These are phyloP conservation scores for Aspergillus sp. DNA, from an alignment of 2,329 filamentous ascomycete genomes.

Conservation along the genomic window DNA sequence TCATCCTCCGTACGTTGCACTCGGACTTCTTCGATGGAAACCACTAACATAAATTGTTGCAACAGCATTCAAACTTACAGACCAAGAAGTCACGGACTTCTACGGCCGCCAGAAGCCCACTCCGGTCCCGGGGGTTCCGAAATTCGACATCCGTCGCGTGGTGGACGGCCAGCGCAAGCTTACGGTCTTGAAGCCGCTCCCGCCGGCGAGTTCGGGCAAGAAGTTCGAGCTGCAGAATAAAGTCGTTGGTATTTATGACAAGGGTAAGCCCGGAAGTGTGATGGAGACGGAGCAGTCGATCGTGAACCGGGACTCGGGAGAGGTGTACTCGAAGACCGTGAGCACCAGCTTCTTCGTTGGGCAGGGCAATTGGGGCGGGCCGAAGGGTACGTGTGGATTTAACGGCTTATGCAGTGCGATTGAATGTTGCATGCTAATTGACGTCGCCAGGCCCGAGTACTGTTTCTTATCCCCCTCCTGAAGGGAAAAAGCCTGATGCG, in stretches of 20 bases:
- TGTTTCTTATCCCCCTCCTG: conserved; percentile 66
- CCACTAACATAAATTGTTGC: conserved; percentile 27
- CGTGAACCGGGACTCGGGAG: conserved; percentile 58
- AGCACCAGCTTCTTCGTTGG: conserved; percentile 70
- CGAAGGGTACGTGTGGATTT: conserved; percentile 54
- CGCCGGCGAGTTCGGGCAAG: conserved; percentile 58
- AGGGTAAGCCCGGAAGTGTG: conserved; percentile 73
- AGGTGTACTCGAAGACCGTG: conserved; percentile 61
- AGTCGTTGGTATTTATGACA: conserved; percentile 80
- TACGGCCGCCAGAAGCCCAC: conserved; percentile 59
- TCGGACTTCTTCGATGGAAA: not conserved
- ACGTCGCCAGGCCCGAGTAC: conserved; percentile 52
- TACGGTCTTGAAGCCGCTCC: conserved; percentile 66
- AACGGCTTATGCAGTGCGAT: too few relatives aligned
- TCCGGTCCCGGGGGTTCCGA: conserved; percentile 65
- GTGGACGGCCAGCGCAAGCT: conserved; percentile 79
- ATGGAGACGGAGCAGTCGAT: conserved; percentile 70
- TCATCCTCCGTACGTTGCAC: conserved; percentile 56
- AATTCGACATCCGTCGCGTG: conserved; percentile 63
- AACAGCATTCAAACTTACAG: conserved; percentile 64
- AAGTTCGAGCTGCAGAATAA: conserved; percentile 69
- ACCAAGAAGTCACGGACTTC: conserved; percentile 74
- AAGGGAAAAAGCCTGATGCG: conserved; percentile 60
- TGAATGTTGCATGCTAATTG: conserved; percentile 3
- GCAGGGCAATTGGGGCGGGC: conserved; percentile 77